Evolutionary conservation across 371 early-diverging fungal genomes (phyloP), one percentile per base, ranked within the genome.

Genomic region (Mucor lusitanicus): DNA sequence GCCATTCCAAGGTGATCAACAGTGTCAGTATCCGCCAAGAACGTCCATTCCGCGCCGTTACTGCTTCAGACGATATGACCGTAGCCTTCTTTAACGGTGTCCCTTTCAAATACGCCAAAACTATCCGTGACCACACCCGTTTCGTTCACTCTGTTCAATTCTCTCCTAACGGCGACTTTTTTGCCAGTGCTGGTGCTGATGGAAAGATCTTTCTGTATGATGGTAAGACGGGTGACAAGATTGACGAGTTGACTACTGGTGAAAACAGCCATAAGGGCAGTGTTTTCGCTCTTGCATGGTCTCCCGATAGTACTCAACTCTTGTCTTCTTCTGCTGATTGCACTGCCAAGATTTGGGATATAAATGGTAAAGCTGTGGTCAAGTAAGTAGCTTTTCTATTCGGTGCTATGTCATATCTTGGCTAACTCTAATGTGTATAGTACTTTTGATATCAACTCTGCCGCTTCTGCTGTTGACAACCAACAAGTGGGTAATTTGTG

Each of bases 401-500:
- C 30, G 53, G 27, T 61, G 30, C 5, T 27, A 6, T 61, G 3
- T 48, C 33, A 25, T 61, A n/a, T 61, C 33, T 61, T 46, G 30
- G 57, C 27, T 50, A 53, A 40, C 37, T n/a, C 35, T 58, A 2
- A 27, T 25, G 1, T 53, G 0, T 28, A 40, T 65, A 88, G 84
- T 33, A 87, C 88, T 0, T 87, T 90, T 72, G 76, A 84, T 27
- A 70, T 85, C 42, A 63, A 81, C 19, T 68, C 67, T 17, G 71
- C 73, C 19, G 42, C 63, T 17, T 59, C 74, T 6, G 35, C 72
- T 11, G 59, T 88, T 27, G 90, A 88, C 21, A 83, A 92, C 65
- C 97, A 97, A 78, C 99, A 99, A 80, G 92, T 99, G n/a, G 99
- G 98, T 59, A 91, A 89, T 62, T 74, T 96, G 72, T 97, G 97